These are phyloP conservation scores for Termitomyces sp. DNA, from an alignment of 768 basidiomycete genomes.

Conservation along the genomic window DNA sequence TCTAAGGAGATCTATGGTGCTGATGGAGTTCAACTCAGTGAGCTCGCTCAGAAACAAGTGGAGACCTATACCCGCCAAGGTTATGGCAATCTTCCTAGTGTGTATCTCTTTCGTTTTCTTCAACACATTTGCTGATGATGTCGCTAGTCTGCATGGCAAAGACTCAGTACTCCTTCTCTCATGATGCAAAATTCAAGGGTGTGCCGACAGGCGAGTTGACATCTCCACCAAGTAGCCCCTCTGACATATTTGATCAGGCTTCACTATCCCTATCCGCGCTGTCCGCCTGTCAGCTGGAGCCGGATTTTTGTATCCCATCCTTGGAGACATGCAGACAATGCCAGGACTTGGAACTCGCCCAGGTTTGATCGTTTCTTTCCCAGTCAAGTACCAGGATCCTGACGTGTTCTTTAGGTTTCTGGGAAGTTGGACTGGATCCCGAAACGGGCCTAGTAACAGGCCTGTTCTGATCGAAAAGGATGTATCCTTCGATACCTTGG, in stretches of 20 bases:
- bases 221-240: not conserved
- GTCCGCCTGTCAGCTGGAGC: slow-evolving; percentile 90
- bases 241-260: slow-evolving; percentile 44
- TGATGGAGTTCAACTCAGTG: slow-evolving; percentile 84
- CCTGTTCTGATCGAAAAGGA: slow-evolving; percentile 53
- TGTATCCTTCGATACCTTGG: not conserved
- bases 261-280: slow-evolving; percentile 87
- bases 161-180: slow-evolving; percentile 97
- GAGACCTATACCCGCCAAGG: slow-evolving; percentile 93
- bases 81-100: slow-evolving; percentile 73
- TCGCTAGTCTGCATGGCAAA: slow-evolving; percentile 90
- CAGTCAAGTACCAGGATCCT: slow-evolving; percentile 4
- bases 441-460: slow-evolving; percentile 82
- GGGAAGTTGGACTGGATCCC: slow-evolving; percentile 82
- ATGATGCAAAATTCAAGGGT: slow-evolving; percentile 87
- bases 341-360: slow-evolving; percentile 92
- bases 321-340: slow-evolving; percentile 99
- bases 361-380: slow-evolving; percentile 36
- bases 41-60: slow-evolving; percentile 79
- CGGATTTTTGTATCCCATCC: slow-evolving; percentile 91
- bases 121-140: slow-evolving; percentile 8
- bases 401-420: slow-evolving; percentile 57
- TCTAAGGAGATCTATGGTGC: slow-evolving; percentile 92
- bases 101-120: slow-evolving; percentile 22
- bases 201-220: slow-evolving; percentile 65